Conservation (phyloP, 2,329 filamentous ascomycete species). For the Monilinia polystroma region DNA sequence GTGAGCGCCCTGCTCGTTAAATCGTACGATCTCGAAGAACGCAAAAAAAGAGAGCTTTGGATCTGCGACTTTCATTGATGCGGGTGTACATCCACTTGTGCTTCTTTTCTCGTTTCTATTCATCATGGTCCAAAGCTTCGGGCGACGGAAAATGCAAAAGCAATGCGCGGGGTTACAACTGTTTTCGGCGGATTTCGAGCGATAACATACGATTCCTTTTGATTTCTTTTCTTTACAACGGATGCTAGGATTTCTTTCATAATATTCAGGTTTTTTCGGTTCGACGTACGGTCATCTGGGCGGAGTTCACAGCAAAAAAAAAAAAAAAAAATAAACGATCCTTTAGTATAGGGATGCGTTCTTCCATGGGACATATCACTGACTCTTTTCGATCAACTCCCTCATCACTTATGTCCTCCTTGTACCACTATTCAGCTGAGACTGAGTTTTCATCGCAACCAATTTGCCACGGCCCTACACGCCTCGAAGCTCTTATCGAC, state of each 20-base stretch:
- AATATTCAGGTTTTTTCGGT: constrained; percentile 38
- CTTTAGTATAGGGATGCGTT: constrained; percentile 35
- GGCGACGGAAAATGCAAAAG: constrained; percentile 41
- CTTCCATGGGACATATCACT: constrained; percentile 39
- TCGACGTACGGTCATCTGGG: constrained; percentile 40
- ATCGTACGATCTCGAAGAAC: constrained; percentile 39
- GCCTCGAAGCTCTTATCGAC: constrained; percentile 38
- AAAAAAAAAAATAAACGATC: constrained; percentile 26
- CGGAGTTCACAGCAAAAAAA: constrained; percentile 33
- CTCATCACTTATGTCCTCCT: constrained; percentile 40
- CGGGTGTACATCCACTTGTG: constrained; percentile 40
- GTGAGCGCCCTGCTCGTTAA: constrained; percentile 43
- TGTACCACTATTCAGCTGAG: constrained; percentile 43
- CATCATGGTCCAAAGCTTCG: constrained; percentile 41
- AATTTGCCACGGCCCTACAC: constrained; percentile 35
- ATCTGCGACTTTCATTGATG: constrained; percentile 42
- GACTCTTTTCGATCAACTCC: constrained; percentile 39
- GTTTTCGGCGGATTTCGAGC: constrained; percentile 35
- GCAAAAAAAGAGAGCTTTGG: constrained; percentile 38
- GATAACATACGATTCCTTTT: constrained; percentile 34
- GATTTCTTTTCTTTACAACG: constrained; percentile 32
- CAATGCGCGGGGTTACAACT: constrained; percentile 31
- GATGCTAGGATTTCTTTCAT: constrained; percentile 40
- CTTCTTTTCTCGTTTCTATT: constrained; percentile 39
- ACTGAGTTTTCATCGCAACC: constrained; percentile 36